Percentiles rank a stretch among this genome's conserved stretches.
Conservation (phyloP, 495 filamentous ascomycete genomes). For the Podospora pseudocomata region DNA sequence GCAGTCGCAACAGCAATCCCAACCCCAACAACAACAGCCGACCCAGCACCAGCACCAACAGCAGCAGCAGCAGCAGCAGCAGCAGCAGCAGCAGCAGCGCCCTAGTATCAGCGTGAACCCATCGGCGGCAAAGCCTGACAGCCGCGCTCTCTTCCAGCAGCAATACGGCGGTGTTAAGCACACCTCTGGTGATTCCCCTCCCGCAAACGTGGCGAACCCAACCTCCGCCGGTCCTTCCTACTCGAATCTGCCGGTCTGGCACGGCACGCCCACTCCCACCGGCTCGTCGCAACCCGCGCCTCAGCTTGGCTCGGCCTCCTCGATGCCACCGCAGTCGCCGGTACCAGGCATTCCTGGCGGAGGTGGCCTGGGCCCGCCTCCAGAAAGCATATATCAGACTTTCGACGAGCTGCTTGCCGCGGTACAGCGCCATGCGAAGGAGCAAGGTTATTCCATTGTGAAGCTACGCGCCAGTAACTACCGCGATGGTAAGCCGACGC, state of each 20-base stretch:
- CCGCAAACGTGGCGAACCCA: slow-evolving; percentile 38
- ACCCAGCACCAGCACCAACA: slow-evolving; percentile 23
- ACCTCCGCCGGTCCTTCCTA: slow-evolving; percentile 25
- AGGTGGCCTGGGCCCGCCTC: slow-evolving; percentile 40
- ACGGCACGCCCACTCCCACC: slow-evolving; percentile 24
- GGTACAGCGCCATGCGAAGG: slow-evolving; percentile 45
- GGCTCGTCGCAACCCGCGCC: slow-evolving; percentile 17
- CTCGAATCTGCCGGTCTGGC: slow-evolving; percentile 29
- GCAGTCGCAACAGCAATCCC: slow-evolving; percentile 20
- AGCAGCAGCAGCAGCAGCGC: slow-evolving; percentile 28
- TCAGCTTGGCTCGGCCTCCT: slow-evolving; percentile 18
- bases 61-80: slow-evolving; percentile 29
- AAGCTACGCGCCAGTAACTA: slow-evolving; percentile 52
- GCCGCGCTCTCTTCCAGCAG: slow-evolving; percentile 29
- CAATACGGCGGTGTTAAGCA: slow-evolving; percentile 32
- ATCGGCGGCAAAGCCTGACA: slow-evolving; percentile 25
- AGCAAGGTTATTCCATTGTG: slow-evolving; percentile 49
- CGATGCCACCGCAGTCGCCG: slow-evolving; percentile 35
- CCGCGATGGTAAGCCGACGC: slow-evolving; percentile 48
- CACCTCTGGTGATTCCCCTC: slow-evolving; percentile 32
- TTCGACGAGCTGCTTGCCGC: slow-evolving; percentile 45
- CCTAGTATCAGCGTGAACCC: slow-evolving; percentile 12
- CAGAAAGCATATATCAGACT: slow-evolving; percentile 44
- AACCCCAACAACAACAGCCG: slow-evolving; percentile 17
- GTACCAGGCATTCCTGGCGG: slow-evolving; percentile 20